Evolutionary conservation across 2,329 filamentous ascomycete genomes (phyloP).

Genomic region (Pleurostoma richardsiae): DNA sequence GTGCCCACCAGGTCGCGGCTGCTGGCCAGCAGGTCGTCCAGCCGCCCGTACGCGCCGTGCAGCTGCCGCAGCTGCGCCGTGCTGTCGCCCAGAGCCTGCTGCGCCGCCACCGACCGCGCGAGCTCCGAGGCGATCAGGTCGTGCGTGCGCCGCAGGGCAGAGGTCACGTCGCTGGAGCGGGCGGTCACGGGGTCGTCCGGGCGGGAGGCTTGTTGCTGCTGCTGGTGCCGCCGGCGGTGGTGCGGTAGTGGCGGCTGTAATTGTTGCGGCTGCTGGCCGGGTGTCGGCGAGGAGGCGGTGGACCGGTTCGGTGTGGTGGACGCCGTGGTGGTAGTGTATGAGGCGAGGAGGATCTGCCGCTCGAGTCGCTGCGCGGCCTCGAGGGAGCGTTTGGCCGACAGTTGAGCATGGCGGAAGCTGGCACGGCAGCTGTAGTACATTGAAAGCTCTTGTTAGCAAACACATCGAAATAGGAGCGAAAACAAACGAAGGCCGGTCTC

Average conservation of each 20-base stretch:
- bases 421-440: slow-evolving; percentile 41
- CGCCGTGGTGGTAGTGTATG: slow-evolving; percentile 35
- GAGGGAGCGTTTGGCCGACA: slow-evolving; percentile 71
- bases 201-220: slow-evolving; percentile 26
- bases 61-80: slow-evolving; percentile 78
- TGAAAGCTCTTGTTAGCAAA: no score
- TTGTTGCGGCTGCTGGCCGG: slow-evolving; percentile 6
- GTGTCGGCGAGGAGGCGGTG: slow-evolving; percentile 25
- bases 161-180: slow-evolving; percentile 78
- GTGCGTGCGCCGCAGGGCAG: slow-evolving; percentile 79
- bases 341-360: slow-evolving; percentile 68
- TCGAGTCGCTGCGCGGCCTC: slow-evolving; percentile 71
- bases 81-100: slow-evolving; percentile 80
- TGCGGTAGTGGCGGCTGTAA: slow-evolving; percentile 9
- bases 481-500: not conserved
- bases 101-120: slow-evolving; percentile 80
- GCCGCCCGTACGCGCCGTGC: slow-evolving; percentile 72
- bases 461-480: not conserved
- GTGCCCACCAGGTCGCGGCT: slow-evolving; percentile 73
- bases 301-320: slow-evolving; percentile 17
- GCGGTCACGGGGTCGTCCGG: slow-evolving; percentile 68
- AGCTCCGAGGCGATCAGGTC: slow-evolving; percentile 82
- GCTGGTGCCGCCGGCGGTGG: slow-evolving; percentile 18
- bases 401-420: slow-evolving; percentile 76
- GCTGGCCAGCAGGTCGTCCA: slow-evolving; percentile 71